phyloP scores from a whole-genome alignment of 331 rosid genomes.

The Acacia concinna region DNA sequence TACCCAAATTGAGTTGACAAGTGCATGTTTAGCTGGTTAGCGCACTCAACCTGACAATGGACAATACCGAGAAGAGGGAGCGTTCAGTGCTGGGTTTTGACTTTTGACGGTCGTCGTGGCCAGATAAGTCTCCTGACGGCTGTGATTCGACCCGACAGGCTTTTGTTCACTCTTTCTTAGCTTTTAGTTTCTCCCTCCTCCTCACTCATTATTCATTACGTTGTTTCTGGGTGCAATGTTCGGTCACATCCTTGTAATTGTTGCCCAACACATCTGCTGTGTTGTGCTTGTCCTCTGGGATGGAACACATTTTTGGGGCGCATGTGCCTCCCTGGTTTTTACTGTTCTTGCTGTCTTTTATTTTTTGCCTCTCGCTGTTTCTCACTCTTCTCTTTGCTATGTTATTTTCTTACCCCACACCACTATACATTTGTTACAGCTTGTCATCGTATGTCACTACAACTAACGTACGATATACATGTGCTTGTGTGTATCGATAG shows the following conservation, averaged over 20 bases:
- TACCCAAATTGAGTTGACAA: not conserved
- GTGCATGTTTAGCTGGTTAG: not conserved
- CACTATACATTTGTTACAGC: not conserved
- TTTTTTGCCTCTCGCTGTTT: not conserved
- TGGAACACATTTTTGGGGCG: not conserved
- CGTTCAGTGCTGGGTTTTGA: not conserved
- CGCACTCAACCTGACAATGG: not conserved
- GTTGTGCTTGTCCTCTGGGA: not conserved
- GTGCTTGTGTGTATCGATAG: too few species aligned
- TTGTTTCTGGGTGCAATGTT: not conserved
- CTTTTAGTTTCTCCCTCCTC: not conserved
- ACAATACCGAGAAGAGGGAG: not conserved
- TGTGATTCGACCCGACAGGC: not conserved
- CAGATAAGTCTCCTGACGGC: not conserved
- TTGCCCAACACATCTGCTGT: not conserved
- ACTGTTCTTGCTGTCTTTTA: not conserved
- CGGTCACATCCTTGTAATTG: not conserved
- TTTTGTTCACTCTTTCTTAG: not conserved
- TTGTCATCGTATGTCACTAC: not conserved
- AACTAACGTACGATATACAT: not conserved
- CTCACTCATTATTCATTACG: not conserved
- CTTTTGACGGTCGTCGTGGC: not conserved
- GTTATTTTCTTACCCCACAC: not conserved
- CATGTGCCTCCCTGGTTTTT: not conserved
- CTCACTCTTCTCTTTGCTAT: not conserved